A percentile compares a stretch with the other conserved stretches of the same genome.
Conservation (phyloP, 306 rosid genomes). For the Oxytropis ochrocephala region DNA sequence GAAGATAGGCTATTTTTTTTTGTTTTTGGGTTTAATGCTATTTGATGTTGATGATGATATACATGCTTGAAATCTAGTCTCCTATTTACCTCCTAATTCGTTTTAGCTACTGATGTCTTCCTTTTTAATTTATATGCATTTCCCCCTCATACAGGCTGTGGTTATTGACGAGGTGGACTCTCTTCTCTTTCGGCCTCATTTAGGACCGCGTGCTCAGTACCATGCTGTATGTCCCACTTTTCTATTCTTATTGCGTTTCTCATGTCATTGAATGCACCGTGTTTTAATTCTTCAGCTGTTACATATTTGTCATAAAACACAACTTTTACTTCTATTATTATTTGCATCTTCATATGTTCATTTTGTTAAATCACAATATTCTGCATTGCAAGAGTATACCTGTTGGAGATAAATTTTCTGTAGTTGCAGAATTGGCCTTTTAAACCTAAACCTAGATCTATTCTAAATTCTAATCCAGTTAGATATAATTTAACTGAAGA, state of each 20-base stretch:
- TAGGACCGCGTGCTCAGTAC: constrained; percentile 77
- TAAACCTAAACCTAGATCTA: neutral
- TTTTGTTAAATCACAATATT: neutral
- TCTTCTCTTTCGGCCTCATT: constrained; percentile 87
- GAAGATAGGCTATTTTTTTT: neutral
- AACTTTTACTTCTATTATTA: neutral
- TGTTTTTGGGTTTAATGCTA: neutral
- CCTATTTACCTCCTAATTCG: neutral
- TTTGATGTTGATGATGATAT: neutral
- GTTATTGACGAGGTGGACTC: constrained; percentile 92
- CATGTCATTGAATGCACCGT: neutral
- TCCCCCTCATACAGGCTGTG: constrained; percentile 52
- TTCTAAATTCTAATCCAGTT: constrained; percentile 1
- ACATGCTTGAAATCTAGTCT: neutral
- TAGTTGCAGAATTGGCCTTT: neutral
- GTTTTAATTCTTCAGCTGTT: neutral
- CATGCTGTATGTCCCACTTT: constrained; percentile 62
- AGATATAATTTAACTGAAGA: neutral
- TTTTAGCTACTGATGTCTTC: neutral
- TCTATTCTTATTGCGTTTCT: neutral
- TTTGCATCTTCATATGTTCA: neutral
- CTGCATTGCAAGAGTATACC: neutral
- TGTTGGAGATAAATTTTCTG: neutral
- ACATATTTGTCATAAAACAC: neutral
- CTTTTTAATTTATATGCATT: neutral